Evolutionary conservation across 306 rosid genomes (phyloP).

Genomic region (Echinosophora koreensis): DNA sequence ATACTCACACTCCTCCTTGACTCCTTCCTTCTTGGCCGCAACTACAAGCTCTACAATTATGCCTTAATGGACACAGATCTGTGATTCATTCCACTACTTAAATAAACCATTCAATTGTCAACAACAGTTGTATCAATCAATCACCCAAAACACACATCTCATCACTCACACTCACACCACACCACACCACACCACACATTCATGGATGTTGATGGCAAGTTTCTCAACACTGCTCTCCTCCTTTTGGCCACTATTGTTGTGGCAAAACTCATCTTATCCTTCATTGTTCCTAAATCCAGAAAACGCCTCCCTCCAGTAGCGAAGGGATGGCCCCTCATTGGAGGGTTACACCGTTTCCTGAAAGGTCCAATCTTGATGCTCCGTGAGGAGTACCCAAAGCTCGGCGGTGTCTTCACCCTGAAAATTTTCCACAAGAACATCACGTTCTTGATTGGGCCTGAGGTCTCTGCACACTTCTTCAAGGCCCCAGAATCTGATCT

Average conservation of each 20-base stretch:
- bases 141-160: background rate
- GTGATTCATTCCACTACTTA: background rate
- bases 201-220: slow-evolving; percentile 49
- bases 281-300: slow-evolving; percentile 65
- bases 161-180: no score
- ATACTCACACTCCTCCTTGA: no score
- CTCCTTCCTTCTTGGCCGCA: slow-evolving; percentile 10
- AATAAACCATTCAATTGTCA: background rate
- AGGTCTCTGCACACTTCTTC: slow-evolving; percentile 90
- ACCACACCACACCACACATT: no score
- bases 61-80: background rate
- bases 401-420: slow-evolving; percentile 85
- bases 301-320: slow-evolving; percentile 74
- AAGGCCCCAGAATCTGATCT: slow-evolving; percentile 90
- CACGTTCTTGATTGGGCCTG: slow-evolving; percentile 92
- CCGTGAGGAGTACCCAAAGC: slow-evolving; percentile 82
- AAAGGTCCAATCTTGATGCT: slow-evolving; percentile 90
- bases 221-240: slow-evolving; percentile 62
- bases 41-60: background rate
- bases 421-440: slow-evolving; percentile 71
- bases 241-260: slow-evolving; percentile 68
- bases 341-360: slow-evolving; percentile 73
- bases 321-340: slow-evolving; percentile 65
- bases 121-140: background rate
- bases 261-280: slow-evolving; percentile 64